Base-by-base conservation (phyloP, 2,329 filamentous ascomycete genomes). In the Ceratocystis cacaofunesta region DNA sequence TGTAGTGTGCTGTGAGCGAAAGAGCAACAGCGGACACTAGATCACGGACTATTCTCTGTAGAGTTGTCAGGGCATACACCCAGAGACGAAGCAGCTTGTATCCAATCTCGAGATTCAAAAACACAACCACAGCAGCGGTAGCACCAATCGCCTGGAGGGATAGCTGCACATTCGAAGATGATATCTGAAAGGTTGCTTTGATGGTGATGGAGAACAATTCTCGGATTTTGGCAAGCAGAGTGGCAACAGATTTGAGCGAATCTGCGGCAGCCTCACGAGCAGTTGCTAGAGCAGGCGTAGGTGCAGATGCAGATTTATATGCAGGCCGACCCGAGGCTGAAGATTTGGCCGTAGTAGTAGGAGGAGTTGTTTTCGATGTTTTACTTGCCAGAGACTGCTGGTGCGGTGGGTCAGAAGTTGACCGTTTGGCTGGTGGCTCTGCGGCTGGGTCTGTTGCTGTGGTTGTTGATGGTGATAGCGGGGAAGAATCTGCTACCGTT, bases 41-140 rank as follows among this genome's bases (percentile, higher is more conserved):
- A 60, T 67, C 63, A 28, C 66, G 55, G n/a, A 63, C 43, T 41
- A 67, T 67, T 55, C 63, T 61, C 60, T 65, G 58, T 15, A 67
- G 61, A 30, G 66, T 67, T 28, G 50, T 55, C 12, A 67, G 32
- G 63, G 66, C 63, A 58, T 67, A 67, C 17, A 62, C 41, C 66
- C 66, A 67, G n/a, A 67, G 44, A 36, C 60, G 63, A 17, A 67
- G 55, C 8, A 67, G 60, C 60, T 67, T 67, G 61, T 67, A 65
- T 15, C 63, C 63, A 52, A 67, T 67, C 61, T 67, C 63, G 36
- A 67, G 36, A 61, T 67, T 67, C n/a, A 65, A 61, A 32, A 65
- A 58, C n/a, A 67, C 44, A 25, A 67, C 60, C 48, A 67, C 66
- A 22, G 58, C 44, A 50, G 63, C 66, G 15, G 66, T 67, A 17